Percentiles rank a stretch among this genome's conserved stretches.
These are phyloP conservation scores for Arthrobotrys megalospora DNA, from an alignment of 2,329 filamentous ascomycete genomes.

Conservation along the genomic window DNA sequence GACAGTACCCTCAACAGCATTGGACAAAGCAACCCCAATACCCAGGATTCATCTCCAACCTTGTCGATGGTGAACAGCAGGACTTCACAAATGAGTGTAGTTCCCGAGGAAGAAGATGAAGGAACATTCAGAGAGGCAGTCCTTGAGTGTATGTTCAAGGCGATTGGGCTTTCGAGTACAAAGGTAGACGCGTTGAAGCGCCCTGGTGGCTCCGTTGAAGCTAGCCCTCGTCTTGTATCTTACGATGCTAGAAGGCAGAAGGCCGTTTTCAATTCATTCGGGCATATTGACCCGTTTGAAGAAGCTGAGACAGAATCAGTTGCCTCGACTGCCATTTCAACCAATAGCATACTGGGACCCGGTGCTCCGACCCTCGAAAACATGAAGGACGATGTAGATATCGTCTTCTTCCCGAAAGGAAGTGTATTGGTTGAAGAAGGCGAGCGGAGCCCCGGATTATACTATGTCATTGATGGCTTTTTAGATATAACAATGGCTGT, in stretches of 20 bases:
- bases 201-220: slow-evolving; percentile 78
- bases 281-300: slow-evolving; percentile 89
- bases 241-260: slow-evolving; percentile 87
- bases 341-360: slow-evolving; percentile 75
- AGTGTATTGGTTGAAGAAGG: slow-evolving; percentile 96
- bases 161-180: slow-evolving; percentile 83
- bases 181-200: slow-evolving; percentile 76
- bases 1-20: slow-evolving; percentile 33
- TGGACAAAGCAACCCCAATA: neutral
- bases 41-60: slow-evolving; percentile 23
- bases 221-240: slow-evolving; percentile 85
- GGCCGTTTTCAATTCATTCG: slow-evolving; percentile 89
- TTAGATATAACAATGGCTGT: slow-evolving; percentile 90
- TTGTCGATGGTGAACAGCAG: slow-evolving; percentile 53
- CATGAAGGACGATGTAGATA: slow-evolving; percentile 91
- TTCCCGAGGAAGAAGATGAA: slow-evolving; percentile 77
- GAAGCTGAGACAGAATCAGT: slow-evolving; percentile 88
- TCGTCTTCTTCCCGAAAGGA: slow-evolving; percentile 95
- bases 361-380: slow-evolving; percentile 79
- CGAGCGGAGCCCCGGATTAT: slow-evolving; percentile 94
- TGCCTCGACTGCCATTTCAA: slow-evolving; percentile 74
- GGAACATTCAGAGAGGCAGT: slow-evolving; percentile 90
- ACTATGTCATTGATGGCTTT: slow-evolving; percentile 98
- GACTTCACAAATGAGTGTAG: slow-evolving; percentile 37
- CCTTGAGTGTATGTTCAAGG: slow-evolving; percentile 94